These are phyloP conservation scores for Globisporangium parvum DNA, from an alignment of 352 stramenopile genomes.

Conservation along the genomic window DNA sequence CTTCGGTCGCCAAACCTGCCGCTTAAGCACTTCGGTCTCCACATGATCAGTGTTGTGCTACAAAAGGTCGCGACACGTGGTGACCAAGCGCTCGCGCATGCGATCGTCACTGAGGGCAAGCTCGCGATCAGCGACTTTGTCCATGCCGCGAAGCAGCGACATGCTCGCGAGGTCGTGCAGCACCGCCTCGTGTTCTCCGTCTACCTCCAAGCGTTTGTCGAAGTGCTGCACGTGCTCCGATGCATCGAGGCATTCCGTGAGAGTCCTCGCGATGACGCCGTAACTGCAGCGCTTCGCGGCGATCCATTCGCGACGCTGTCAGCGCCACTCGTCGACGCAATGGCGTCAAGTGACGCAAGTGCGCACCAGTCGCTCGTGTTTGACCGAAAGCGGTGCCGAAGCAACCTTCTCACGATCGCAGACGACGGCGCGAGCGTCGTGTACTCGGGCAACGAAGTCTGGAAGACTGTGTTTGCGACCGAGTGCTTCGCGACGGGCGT, in stretches of 20 bases:
- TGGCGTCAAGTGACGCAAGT: too few relatives aligned
- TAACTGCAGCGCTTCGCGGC: background rate
- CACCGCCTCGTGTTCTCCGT: conserved; percentile 56
- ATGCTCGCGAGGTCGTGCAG: conserved; percentile 51
- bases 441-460: conserved; percentile 84
- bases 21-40: conserved; percentile 52
- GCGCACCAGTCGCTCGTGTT: conserved; percentile 18
- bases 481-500: conserved; percentile 65
- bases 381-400: conserved; percentile 66
- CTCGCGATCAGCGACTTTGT: conserved; percentile 32
- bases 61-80: background rate
- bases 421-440: conserved; percentile 57
- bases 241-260: background rate
- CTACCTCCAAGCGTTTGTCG: conserved; percentile 67
- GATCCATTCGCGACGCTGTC: conserved; percentile 9
- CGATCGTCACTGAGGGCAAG: conserved; percentile 13
- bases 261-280: background rate
- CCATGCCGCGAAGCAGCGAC: conserved; percentile 38
- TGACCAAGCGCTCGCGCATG: background rate
- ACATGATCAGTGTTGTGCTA: conserved; percentile 43
- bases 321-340: background rate
- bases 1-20: conserved; percentile 48
- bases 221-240: conserved; percentile 37
- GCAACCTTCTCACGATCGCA: conserved; percentile 46
- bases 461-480: conserved; percentile 81